Conservation (phyloP, 495 filamentous ascomycete genomes). For the Podospora fimiseda region DNA sequence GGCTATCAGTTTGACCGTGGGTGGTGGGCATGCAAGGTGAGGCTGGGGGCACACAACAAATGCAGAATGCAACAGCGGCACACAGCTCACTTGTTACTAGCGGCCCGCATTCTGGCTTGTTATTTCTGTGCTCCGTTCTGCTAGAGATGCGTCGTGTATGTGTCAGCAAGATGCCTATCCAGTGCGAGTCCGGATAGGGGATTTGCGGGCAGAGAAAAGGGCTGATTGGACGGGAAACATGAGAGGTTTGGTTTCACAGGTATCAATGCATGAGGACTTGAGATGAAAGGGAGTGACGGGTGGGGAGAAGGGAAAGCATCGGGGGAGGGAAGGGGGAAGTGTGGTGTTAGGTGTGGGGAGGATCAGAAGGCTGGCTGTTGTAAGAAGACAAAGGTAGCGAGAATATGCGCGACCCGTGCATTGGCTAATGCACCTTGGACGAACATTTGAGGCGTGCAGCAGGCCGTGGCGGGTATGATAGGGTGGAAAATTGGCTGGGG, state of each 20-base stretch:
- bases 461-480: conserved; percentile 9
- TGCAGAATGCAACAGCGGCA: conserved; percentile 27
- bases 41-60: conserved; percentile 2
- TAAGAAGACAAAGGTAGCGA: background rate
- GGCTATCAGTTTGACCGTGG: background rate
- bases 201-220: conserved; percentile 2
- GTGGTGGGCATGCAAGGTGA: conserved; percentile 14
- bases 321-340: background rate
- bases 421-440: conserved; percentile 12
- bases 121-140: conserved; percentile 4
- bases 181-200: background rate
- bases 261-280: conserved; percentile 26
- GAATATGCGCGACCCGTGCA: background rate
- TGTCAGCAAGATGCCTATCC: conserved; percentile 8
- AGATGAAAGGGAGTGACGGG: conserved; percentile 15
- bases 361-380: background rate
- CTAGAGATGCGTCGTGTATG: background rate
- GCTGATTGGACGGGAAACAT: conserved; percentile 16
- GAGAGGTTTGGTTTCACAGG: conserved; percentile 27
- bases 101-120: conserved; percentile 10
- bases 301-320: conserved; percentile 2
- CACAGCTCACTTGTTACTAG: conserved; percentile 6
- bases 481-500: conserved; percentile 13
- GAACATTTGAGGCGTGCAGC: background rate
- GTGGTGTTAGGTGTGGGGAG: background rate